phyloP scores from a whole-genome alignment of 257 asterid species.

The Solanum infundibuliforme region DNA sequence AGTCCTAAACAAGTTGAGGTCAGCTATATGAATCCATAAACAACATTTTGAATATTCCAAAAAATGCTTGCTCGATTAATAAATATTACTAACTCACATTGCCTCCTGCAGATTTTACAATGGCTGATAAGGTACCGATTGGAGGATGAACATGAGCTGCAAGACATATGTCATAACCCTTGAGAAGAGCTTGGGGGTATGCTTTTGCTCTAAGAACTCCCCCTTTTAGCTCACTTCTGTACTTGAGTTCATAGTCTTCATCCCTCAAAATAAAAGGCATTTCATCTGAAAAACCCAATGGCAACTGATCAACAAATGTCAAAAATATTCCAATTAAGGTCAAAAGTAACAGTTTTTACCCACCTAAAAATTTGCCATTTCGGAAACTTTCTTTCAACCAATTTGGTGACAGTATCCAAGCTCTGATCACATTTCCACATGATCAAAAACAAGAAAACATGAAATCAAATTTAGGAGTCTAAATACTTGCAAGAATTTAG shows the following conservation, averaged over 20 bases:
- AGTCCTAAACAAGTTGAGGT: neutral
- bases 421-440: conserved; percentile 23
- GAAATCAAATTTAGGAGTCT: neutral
- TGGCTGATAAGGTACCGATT: conserved; percentile 38
- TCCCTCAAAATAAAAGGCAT: conserved; percentile 55
- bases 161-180: conserved; percentile 61
- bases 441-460: neutral
- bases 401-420: conserved; percentile 78
- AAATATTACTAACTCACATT: conserved; percentile 44
- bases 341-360: conserved; percentile 8
- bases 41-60: neutral
- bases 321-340: neutral
- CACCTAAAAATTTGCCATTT: conserved; percentile 64
- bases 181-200: conserved; percentile 46
- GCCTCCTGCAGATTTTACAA: conserved; percentile 72
- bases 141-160: conserved; percentile 72
- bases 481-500: neutral
- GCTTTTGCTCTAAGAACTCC: conserved; percentile 57
- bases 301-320: neutral
- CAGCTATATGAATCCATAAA: neutral
- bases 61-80: neutral
- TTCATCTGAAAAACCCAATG: conserved; percentile 46
- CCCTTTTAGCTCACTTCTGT: conserved; percentile 45
- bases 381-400: conserved; percentile 91
- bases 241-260: conserved; percentile 45